phyloP scores from a whole-genome alignment of 768 basidiomycete genomes.

The Termitomyces sp. region DNA sequence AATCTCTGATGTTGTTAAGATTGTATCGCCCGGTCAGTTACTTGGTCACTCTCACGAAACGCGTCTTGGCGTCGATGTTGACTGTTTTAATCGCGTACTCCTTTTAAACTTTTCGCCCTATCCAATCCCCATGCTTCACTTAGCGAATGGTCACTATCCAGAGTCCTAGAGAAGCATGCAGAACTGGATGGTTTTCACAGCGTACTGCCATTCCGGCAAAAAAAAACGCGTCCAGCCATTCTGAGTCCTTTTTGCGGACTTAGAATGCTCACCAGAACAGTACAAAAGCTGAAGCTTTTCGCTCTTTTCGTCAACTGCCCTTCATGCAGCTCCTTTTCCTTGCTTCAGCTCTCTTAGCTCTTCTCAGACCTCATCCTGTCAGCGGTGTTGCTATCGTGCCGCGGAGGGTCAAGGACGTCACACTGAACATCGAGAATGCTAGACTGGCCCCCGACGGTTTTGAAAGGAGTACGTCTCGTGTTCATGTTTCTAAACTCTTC shows the following conservation, averaged over 20 bases:
- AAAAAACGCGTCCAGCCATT: neutral
- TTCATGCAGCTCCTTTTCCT: constrained; percentile 9
- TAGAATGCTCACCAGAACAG: neutral
- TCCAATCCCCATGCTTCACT: constrained; percentile 9
- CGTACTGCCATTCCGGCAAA: neutral
- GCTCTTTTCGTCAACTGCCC: constrained; percentile 3
- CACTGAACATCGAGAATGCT: constrained; percentile 16
- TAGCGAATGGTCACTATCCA: constrained; percentile 3
- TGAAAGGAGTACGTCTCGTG: constrained; percentile 12
- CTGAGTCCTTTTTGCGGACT: constrained; percentile 10
- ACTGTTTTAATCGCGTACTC: neutral
- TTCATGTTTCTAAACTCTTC: neutral
- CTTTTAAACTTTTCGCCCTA: neutral
- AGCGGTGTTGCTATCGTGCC: neutral
- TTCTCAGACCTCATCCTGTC: constrained; percentile 7
- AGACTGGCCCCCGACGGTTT: constrained; percentile 20
- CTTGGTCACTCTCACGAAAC: constrained; percentile 6
- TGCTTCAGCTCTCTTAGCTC: constrained; percentile 6
- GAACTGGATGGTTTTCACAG: constrained; percentile 1
- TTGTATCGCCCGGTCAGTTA: neutral
- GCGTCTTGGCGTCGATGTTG: neutral
- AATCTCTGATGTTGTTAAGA: neutral
- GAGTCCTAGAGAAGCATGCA: neutral
- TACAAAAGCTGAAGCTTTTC: constrained; percentile 7
- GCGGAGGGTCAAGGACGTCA: constrained; percentile 4